A percentile compares a stretch with the other conserved stretches of the same genome.
Evolutionary conservation across 1,284 basidiomycete species (phyloP).

Genomic region (Irpex sp.): DNA sequence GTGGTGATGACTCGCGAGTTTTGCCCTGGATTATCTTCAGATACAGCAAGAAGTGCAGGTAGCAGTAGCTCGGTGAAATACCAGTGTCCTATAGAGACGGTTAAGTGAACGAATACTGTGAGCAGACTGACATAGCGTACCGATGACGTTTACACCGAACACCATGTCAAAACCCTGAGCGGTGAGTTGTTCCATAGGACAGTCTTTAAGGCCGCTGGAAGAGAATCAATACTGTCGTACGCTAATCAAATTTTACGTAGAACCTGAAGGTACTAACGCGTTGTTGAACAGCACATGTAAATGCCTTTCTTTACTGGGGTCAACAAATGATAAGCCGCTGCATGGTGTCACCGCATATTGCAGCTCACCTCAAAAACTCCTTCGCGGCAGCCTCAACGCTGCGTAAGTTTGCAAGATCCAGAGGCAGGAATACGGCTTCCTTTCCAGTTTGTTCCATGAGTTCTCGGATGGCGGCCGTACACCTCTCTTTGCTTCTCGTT

Average conservation of each 20-base stretch:
- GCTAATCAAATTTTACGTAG: too few species aligned
- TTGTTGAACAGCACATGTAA: conserved; percentile 52
- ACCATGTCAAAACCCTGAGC: conserved; percentile 43
- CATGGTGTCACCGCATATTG: not conserved
- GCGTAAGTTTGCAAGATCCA: conserved; percentile 45
- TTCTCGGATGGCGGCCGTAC: conserved; percentile 36
- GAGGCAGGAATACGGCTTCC: conserved; percentile 33
- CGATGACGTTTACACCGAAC: conserved; percentile 46
- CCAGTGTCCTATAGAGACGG: conserved; percentile 25
- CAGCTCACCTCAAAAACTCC: conserved; percentile 30
- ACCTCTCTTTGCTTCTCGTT: conserved; percentile 34
- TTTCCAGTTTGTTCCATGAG: conserved; percentile 34
- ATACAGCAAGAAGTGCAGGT: conserved; percentile 40
- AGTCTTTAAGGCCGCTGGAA: not conserved
- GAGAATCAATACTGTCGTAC: too few species aligned
- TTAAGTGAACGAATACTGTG: too few species aligned
- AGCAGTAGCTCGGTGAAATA: conserved; percentile 49
- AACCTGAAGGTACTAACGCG: conserved; percentile 29
- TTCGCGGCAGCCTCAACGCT: conserved; percentile 38
- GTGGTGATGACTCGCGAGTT: conserved; percentile 46
- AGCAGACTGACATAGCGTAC: conserved; percentile 12
- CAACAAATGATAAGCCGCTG: not conserved
- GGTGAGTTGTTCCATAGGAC: conserved; percentile 24
- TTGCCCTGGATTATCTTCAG: conserved; percentile 30
- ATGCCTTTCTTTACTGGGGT: conserved; percentile 37